These are phyloP conservation scores for Hordeum marinum DNA, from an alignment of 176 grass and related monocot genomes.

Conservation along the genomic window DNA sequence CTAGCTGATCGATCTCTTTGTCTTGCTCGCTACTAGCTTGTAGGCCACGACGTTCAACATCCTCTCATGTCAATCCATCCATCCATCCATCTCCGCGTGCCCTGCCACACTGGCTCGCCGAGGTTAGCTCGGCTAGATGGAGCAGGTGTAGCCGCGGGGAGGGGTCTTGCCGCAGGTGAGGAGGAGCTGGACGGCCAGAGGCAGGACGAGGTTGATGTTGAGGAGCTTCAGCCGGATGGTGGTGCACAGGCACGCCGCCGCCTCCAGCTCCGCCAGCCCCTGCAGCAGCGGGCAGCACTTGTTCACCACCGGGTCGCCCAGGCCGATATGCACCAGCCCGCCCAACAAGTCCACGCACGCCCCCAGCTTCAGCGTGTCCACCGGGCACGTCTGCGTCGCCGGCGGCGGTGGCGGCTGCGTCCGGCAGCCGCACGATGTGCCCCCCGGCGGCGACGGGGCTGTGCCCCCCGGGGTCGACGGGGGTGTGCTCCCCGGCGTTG, in stretches of 20 bases:
- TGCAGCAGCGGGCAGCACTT: conserved; percentile 83
- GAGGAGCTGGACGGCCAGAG: conserved; percentile 89
- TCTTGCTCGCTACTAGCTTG: not conserved
- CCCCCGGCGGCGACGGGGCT: conserved; percentile 5
- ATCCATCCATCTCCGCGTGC: not conserved
- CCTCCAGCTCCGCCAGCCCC: conserved; percentile 86
- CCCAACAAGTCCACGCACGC: conserved; percentile 94
- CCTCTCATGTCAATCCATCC: conserved; percentile 48
- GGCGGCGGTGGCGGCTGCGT: conserved; percentile 31
- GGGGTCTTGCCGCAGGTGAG: conserved; percentile 92
- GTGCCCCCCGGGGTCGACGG: not conserved
- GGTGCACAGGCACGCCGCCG: conserved; percentile 93
- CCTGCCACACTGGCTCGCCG: too few species aligned
- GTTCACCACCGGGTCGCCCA: conserved; percentile 85
- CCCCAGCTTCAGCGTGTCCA: conserved; percentile 80
- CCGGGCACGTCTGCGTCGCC: conserved; percentile 47
- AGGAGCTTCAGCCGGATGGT: conserved; percentile 90
- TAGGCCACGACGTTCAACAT: conserved; percentile 24
- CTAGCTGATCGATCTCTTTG: not conserved
- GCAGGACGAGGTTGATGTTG: conserved; percentile 92
- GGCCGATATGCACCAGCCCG: conserved; percentile 82
- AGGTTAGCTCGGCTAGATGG: conserved; percentile 19
- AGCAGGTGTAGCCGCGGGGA: conserved; percentile 82
- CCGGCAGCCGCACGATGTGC: conserved; percentile 1
- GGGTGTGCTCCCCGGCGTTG: not conserved